Conservation (phyloP, 2,329 filamentous ascomycete species). For the Aspergillus aculeatinus region DNA sequence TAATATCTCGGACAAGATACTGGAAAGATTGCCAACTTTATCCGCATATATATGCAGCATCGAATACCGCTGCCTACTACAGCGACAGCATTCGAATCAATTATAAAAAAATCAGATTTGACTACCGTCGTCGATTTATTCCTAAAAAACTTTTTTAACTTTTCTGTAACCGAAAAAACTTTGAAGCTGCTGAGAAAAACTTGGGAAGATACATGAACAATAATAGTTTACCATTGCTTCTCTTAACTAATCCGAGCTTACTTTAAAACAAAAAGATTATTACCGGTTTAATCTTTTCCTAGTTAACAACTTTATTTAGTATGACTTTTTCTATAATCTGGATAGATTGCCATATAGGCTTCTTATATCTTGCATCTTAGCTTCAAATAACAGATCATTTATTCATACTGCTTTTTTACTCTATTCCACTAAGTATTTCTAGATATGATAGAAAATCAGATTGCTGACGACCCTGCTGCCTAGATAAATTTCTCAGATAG, state of each 20-base stretch:
- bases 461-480: too few species aligned
- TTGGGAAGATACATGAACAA: not conserved
- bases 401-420: too few species aligned
- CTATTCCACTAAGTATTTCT: too few species aligned
- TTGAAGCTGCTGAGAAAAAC: not conserved
- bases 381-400: too few species aligned
- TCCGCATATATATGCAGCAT: not conserved
- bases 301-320: too few species aligned
- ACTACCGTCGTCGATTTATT: not conserved
- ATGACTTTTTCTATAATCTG: too few species aligned
- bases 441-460: too few species aligned
- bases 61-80: not conserved
- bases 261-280: not conserved
- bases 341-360: too few species aligned
- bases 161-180: not conserved
- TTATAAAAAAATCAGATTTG: not conserved
- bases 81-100: not conserved
- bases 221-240: not conserved
- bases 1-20: not conserved
- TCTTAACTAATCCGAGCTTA: not conserved
- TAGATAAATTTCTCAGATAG: too few species aligned
- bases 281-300: not conserved
- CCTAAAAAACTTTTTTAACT: not conserved
- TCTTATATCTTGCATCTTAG: too few species aligned
- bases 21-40: not conserved